Conservation (phyloP, 768 basidiomycete genomes). For the Calocera cornea region DNA sequence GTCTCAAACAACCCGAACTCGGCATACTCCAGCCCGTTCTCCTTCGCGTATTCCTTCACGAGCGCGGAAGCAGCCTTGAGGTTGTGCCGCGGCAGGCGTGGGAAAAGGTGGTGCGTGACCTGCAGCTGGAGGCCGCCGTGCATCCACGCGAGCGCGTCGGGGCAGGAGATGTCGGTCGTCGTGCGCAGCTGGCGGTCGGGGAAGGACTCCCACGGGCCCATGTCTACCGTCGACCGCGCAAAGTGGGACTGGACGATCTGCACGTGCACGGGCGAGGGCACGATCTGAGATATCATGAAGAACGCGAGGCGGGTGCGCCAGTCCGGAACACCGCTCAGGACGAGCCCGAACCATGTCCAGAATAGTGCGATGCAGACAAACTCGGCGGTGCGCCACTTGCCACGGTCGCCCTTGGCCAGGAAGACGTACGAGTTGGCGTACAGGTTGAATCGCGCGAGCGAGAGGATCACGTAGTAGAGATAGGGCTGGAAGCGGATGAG, state of each 20-base stretch:
- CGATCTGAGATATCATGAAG: conserved; percentile 70
- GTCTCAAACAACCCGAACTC: conserved; percentile 85
- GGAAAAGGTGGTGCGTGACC: conserved; percentile 94
- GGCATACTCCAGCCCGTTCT: conserved; percentile 73
- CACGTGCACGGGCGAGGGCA: conserved; percentile 83
- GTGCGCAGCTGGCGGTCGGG: conserved; percentile 88
- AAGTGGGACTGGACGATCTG: conserved; percentile 97
- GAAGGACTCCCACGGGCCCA: conserved; percentile 86
- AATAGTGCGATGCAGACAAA: conserved; percentile 63
- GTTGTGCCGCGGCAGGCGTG: conserved; percentile 87
- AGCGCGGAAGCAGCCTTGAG: conserved; percentile 65
- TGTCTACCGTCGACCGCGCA: conserved; percentile 81
- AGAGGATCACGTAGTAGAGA: conserved; percentile 82
- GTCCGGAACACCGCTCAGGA: conserved; percentile 56
- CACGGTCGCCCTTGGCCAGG: conserved; percentile 49
- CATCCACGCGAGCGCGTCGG: conserved; percentile 65
- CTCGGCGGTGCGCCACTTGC: conserved; percentile 65
- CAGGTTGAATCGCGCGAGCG: conserved; percentile 87
- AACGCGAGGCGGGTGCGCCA: conserved; percentile 60
- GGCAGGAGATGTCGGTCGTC: conserved; percentile 91
- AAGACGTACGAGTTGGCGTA: conserved; percentile 75
- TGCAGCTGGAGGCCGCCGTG: conserved; percentile 98
- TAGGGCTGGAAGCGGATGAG: conserved; percentile 75
- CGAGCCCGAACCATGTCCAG: conserved; percentile 71
- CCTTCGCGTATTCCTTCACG: conserved; percentile 77